Evolutionary conservation across 495 filamentous ascomycete species (phyloP).

Genomic region (Xylaria telfairii): DNA sequence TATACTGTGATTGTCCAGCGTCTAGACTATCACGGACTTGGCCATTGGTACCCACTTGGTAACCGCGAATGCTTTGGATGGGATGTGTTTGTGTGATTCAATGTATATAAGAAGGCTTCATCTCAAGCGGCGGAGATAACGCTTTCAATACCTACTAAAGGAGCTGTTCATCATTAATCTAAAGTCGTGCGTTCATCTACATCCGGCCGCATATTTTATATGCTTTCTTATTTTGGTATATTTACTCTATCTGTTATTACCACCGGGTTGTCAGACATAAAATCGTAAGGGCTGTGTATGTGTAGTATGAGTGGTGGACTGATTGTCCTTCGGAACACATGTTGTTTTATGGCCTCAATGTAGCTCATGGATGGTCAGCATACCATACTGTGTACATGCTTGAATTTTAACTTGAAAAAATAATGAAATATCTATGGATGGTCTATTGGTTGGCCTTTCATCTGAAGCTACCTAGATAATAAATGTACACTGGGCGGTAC

Average conservation of each 20-base stretch:
- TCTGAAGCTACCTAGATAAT: neutral
- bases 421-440: neutral
- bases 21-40: neutral
- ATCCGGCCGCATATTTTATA: too few species aligned
- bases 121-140: too few species aligned
- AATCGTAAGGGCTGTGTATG: neutral
- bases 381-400: neutral
- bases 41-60: too few species aligned
- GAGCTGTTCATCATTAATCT: too few species aligned
- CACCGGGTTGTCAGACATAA: neutral
- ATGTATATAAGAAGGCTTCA: too few species aligned
- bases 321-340: neutral
- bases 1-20: neutral
- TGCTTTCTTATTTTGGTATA: too few species aligned
- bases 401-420: neutral
- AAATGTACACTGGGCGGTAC: neutral
- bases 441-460: neutral
- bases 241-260: neutral
- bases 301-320: neutral
- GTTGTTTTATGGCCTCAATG: neutral
- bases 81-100: too few species aligned
- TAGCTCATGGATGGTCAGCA: neutral
- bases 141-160: too few species aligned
- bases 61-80: too few species aligned
- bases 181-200: too few species aligned